Evolutionary conservation across 805 yeast genomes (phyloP).

Genomic region (Lipomyces mesembrius): DNA sequence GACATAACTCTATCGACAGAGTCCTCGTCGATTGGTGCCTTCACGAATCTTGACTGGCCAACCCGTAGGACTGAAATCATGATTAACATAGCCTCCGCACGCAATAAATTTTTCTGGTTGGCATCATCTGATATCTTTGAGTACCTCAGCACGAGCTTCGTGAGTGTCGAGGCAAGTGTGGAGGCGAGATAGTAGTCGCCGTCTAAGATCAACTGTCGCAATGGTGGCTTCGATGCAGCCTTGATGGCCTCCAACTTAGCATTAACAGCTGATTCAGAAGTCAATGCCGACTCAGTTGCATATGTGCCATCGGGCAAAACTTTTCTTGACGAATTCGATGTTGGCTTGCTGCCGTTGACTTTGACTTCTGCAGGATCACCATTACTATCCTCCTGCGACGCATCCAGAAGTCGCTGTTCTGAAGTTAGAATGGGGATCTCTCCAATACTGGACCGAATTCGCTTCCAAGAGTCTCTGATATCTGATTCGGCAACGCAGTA

Average conservation of each 20-base stretch:
- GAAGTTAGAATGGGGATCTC: conserved; percentile 86
- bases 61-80: conserved; percentile 90
- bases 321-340: conserved; percentile 64
- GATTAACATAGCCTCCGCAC: conserved; percentile 92
- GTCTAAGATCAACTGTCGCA: conserved; percentile 77
- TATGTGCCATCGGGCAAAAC: conserved; percentile 98
- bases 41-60: conserved; percentile 72
- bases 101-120: conserved; percentile 73
- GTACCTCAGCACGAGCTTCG: conserved; percentile 82
- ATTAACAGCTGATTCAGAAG: conserved; percentile 42
- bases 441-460: conserved; percentile 79
- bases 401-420: conserved; percentile 57
- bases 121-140: conserved; percentile 57
- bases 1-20: conserved; percentile 91
- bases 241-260: conserved; percentile 50
- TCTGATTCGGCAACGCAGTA: conserved; percentile 72
- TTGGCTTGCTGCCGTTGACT: conserved; percentile 45
- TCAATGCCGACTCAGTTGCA: conserved; percentile 88
- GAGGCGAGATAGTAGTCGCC: conserved; percentile 94
- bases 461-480: conserved; percentile 84
- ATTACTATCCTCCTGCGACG: conserved; percentile 48
- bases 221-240: conserved; percentile 60
- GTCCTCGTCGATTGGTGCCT: conserved; percentile 89
- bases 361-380: conserved; percentile 43
- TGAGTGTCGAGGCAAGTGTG: conserved; percentile 82